Percentiles rank a stretch among this genome's conserved stretches.
These are phyloP conservation scores for Sclerotinia nivalis DNA, from an alignment of 2,329 filamentous ascomycete genomes.

Conservation along the genomic window DNA sequence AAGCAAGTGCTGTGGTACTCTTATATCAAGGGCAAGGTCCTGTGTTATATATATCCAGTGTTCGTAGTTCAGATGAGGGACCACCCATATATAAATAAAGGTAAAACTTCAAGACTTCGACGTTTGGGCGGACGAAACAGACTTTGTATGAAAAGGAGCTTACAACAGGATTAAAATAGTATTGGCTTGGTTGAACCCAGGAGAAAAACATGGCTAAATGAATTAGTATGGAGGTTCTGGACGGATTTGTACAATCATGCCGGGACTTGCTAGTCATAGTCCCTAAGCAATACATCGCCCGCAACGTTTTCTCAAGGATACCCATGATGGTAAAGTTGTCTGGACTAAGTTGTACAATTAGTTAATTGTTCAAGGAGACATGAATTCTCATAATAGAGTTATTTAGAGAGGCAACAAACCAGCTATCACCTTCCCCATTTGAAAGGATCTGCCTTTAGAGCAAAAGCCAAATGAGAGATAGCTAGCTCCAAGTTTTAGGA, in stretches of 20 bases:
- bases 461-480: background rate
- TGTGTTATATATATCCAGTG: background rate
- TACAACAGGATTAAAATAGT: background rate
- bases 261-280: background rate
- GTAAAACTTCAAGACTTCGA: background rate
- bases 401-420: no score
- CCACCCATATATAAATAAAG: background rate
- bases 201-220: background rate
- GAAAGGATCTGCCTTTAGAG: no score
- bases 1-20: background rate
- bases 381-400: no score
- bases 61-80: background rate
- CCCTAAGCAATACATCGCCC: background rate
- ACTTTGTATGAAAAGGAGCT: background rate
- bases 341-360: no score
- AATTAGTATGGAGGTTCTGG: background rate
- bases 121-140: background rate
- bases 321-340: no score
- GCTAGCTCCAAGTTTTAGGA: no score
- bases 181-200: background rate
- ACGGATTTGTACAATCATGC: background rate
- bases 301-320: no score
- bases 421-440: no score
- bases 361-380: no score
- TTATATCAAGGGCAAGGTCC: conserved; percentile 6